These are phyloP conservation scores for Neonectria coccinea DNA, from an alignment of 2,329 filamentous ascomycete genomes.

Conservation along the genomic window DNA sequence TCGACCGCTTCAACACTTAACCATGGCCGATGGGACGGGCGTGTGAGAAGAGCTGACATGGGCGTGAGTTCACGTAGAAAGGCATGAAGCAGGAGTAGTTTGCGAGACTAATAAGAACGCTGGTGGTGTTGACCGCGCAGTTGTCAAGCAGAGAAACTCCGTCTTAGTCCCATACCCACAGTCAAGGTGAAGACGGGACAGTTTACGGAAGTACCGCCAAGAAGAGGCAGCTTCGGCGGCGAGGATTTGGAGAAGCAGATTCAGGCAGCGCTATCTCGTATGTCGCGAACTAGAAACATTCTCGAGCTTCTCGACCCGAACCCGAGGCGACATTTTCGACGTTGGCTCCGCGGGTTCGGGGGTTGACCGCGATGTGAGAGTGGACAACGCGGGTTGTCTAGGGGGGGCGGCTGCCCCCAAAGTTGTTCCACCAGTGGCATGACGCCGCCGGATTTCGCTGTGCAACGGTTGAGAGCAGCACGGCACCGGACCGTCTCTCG, in stretches of 20 bases:
- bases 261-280: background rate
- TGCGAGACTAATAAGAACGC: background rate
- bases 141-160: background rate
- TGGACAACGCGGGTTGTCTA: constrained; percentile 31
- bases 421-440: constrained; percentile 41
- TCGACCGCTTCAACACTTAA: background rate
- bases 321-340: background rate
- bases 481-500: background rate
- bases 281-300: background rate
- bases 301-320: background rate
- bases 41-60: background rate
- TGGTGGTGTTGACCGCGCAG: background rate
- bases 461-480: background rate
- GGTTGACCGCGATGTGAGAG: constrained; percentile 13
- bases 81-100: too few species aligned
- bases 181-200: background rate
- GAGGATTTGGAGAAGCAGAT: background rate
- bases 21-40: background rate
- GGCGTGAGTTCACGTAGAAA: background rate
- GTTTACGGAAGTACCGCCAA: background rate
- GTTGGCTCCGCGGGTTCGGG: constrained; percentile 20
- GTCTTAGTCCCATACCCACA: constrained; percentile 1
- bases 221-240: background rate
- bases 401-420: constrained; percentile 36
- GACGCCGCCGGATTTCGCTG: constrained; percentile 9